Percentiles rank a stretch among this genome's conserved stretches.
Evolutionary conservation across 2,329 filamentous ascomycete species (phyloP).

Genomic region (Leptosphaerulina australis): DNA sequence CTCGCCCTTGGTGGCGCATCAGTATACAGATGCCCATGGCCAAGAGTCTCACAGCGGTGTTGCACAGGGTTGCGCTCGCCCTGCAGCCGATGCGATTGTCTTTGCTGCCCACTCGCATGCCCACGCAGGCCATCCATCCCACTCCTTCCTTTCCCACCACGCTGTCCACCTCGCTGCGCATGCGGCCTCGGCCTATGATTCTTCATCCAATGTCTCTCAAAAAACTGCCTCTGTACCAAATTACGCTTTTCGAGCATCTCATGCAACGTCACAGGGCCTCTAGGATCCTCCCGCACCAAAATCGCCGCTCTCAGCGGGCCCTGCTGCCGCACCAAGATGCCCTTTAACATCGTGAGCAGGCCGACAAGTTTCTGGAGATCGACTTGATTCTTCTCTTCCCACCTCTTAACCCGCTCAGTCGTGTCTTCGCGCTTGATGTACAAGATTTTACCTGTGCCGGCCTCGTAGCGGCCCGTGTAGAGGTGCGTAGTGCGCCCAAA

Average conservation of each 20-base stretch:
- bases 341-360: conserved; percentile 24
- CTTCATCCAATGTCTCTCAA: conserved; percentile 24
- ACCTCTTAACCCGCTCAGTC: conserved; percentile 22
- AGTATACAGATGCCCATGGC: background rate
- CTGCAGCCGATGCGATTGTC: background rate
- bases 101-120: background rate
- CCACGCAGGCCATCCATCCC: background rate
- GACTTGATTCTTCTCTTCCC: conserved; percentile 33
- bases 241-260: conserved; percentile 22
- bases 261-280: conserved; percentile 24
- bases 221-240: conserved; percentile 21
- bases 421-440: conserved; percentile 27
- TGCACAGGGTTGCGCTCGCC: too few species aligned
- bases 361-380: conserved; percentile 31
- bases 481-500: conserved; percentile 39
- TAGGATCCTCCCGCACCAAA: conserved; percentile 25
- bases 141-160: background rate
- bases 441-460: conserved; percentile 18
- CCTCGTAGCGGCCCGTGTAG: conserved; percentile 29
- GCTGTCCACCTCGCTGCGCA: background rate
- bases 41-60: too few species aligned
- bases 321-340: conserved; percentile 19
- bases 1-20: background rate
- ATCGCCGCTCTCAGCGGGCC: conserved; percentile 24
- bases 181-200: background rate